Evolutionary conservation across 129 eudicot species (phyloP), one percentile per base, ranked within the genome.

Genomic region (Helianthus tuberosus): DNA sequence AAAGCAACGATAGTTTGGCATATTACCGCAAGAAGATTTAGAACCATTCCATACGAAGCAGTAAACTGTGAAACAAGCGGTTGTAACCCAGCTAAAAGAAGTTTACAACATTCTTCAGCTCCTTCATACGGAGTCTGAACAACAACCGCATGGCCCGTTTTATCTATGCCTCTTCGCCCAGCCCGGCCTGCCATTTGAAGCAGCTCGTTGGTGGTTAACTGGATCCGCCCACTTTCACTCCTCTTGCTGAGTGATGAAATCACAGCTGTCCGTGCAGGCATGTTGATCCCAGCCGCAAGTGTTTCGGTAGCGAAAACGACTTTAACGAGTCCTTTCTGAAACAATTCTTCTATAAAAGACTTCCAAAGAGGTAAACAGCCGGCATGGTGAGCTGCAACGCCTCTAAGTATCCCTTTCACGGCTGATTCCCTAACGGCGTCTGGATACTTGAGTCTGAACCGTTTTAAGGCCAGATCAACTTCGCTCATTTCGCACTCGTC

Each of bases 131-230:
- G 96, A 65, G 93, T 88, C 75, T 94, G 99, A 81, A 94, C 79
- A 78, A 94, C 91, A 67, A 94, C 97, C 10, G 83, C 99, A 86
- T 94, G 93, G 77, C 99, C 99, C 75, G 55, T 85, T 75, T 83
- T 88, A 82, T 94, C 99, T 50, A 94, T 94, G 71, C 99, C 99
- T 88, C 98, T 86, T 48, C 99, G 91, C 66, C 99, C 99, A 73
- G 99, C 97, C 58, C 99, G 96, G 3, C 99, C 99, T 8, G 99
- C 99, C 99, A 94, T 94, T 82, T 94, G 99, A n/a, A 94, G 91
- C 60, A 94, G 77, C 65, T 94, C 99, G 68, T 91, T 94, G 38
- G 97, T 82, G 44, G 75, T 84, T 72, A 94, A 78, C 47, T 84
- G 85, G 52, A 86, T 61, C 41, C 99, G 91, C 11, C 99, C 99